Evolutionary conservation across 805 yeast species (phyloP).

Genomic region (Teunomyces panamensis): DNA sequence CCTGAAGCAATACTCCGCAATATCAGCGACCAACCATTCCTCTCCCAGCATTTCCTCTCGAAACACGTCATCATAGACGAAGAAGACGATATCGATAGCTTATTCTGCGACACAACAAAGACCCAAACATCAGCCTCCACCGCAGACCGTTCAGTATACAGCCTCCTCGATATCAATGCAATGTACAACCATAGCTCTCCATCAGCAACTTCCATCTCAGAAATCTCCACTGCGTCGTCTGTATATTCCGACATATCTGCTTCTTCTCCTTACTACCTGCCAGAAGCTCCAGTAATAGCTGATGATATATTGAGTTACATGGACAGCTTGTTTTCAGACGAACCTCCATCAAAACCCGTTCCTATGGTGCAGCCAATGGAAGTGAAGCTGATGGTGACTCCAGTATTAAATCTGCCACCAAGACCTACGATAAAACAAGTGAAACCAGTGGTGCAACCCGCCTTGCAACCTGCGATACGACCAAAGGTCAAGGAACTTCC

Average conservation of each 20-base stretch:
- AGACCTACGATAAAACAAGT: not conserved
- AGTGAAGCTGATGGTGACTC: too few relatives aligned
- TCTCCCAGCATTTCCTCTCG: not conserved
- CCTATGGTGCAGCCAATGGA: too few relatives aligned
- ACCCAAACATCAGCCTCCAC: not conserved
- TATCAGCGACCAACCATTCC: not conserved
- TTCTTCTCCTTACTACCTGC: not conserved
- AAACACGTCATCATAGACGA: slow-evolving; percentile 8
- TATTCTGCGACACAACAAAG: slow-evolving; percentile 12
- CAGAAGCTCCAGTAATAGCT: not conserved
- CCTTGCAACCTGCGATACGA: not conserved
- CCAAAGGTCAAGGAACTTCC: not conserved
- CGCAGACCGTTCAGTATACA: not conserved
- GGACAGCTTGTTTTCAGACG: slow-evolving; percentile 1
- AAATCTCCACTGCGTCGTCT: not conserved
- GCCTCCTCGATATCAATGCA: slow-evolving; percentile 3
- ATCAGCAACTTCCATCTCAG: not conserved
- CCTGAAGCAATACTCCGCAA: not conserved
- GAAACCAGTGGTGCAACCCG: not conserved
- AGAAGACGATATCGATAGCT: slow-evolving; percentile 14
- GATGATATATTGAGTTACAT: not conserved
- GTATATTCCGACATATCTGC: not conserved
- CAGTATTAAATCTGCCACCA: too few relatives aligned
- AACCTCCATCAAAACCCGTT: not conserved
- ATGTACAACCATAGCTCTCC: slow-evolving; percentile 8